phyloP scores from a whole-genome alignment of 139 green algal species.

The Trebouxia sp. region DNA sequence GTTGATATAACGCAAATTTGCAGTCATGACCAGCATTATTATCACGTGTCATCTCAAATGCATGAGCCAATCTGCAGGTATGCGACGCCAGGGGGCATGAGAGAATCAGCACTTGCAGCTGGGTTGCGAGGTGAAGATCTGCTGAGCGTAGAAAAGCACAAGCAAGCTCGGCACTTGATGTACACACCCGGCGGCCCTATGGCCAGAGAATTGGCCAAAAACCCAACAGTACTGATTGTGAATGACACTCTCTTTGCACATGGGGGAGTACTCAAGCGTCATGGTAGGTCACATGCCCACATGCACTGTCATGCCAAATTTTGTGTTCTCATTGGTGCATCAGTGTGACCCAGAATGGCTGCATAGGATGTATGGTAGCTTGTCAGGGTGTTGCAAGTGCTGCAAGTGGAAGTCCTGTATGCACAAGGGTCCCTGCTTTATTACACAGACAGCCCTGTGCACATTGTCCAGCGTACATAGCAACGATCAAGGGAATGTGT shows the following conservation, averaged over 20 bases:
- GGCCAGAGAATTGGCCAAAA: slow-evolving; percentile 81
- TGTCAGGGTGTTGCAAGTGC: too few species aligned
- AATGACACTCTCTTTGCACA: slow-evolving; percentile 94
- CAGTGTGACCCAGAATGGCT: too few species aligned
- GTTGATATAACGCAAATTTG: too few species aligned
- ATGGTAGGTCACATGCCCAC: slow-evolving; percentile 53
- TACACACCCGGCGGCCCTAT: slow-evolving; percentile 82
- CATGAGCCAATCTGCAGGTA: too few species aligned
- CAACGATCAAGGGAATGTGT: too few species aligned
- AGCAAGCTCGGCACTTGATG: slow-evolving; percentile 65
- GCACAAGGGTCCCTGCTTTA: too few species aligned
- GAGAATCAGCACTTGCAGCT: slow-evolving; percentile 76
- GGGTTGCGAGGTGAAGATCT: slow-evolving; percentile 68
- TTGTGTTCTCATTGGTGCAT: neutral
- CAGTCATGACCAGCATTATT: too few species aligned
- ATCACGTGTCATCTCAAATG: too few species aligned
- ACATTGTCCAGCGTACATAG: neutral
- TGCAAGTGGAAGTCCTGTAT: too few species aligned
- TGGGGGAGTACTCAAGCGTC: slow-evolving; percentile 83
- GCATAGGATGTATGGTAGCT: neutral
- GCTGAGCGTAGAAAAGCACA: slow-evolving; percentile 50
- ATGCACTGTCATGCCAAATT: neutral
- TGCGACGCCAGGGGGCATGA: slow-evolving; percentile 82
- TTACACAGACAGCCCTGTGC: too few species aligned
- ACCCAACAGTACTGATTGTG: slow-evolving; percentile 88